Conservation (phyloP, 352 stramenopile genomes). For the Globisporangium okanoganense region DNA sequence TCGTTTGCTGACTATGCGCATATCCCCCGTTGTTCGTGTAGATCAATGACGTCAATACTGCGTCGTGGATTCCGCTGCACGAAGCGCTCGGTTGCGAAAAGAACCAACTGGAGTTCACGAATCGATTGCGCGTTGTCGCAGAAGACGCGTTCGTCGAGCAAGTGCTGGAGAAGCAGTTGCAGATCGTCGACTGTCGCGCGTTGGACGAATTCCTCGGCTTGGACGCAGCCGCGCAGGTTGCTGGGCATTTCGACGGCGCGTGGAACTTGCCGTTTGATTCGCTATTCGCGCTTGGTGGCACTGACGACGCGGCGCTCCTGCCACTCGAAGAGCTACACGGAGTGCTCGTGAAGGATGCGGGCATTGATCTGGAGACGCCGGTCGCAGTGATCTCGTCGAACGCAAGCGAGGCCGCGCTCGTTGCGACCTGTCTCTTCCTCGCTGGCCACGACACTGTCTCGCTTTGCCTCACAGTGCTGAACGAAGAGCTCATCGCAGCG, state of each 20-base stretch:
- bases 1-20: neutral
- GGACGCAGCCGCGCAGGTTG: conserved; percentile 28
- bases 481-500: conserved; percentile 29
- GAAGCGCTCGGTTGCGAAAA: conserved; percentile 42
- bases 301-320: conserved; percentile 31
- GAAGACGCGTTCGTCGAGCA: conserved; percentile 23
- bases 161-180: conserved; percentile 26
- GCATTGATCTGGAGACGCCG: conserved; percentile 31
- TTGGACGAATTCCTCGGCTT: conserved; percentile 48
- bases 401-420: conserved; percentile 46
- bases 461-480: conserved; percentile 38
- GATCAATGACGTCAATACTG: conserved; percentile 22
- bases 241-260: conserved; percentile 49
- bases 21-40: neutral
- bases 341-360: conserved; percentile 32
- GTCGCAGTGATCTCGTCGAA: conserved; percentile 46
- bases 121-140: conserved; percentile 23
- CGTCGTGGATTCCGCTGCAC: conserved; percentile 29
- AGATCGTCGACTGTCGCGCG: conserved; percentile 55
- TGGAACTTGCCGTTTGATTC: conserved; percentile 47
- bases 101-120: conserved; percentile 21
- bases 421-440: conserved; percentile 53
- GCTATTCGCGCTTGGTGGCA: conserved; percentile 34
- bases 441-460: conserved; percentile 29
- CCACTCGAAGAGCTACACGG: conserved; percentile 31